Percentiles rank a stretch among this genome's conserved stretches.
Evolutionary conservation across 2,329 filamentous ascomycete species (phyloP).

Genomic region (Paecilomyces dactylethromorphus): DNA sequence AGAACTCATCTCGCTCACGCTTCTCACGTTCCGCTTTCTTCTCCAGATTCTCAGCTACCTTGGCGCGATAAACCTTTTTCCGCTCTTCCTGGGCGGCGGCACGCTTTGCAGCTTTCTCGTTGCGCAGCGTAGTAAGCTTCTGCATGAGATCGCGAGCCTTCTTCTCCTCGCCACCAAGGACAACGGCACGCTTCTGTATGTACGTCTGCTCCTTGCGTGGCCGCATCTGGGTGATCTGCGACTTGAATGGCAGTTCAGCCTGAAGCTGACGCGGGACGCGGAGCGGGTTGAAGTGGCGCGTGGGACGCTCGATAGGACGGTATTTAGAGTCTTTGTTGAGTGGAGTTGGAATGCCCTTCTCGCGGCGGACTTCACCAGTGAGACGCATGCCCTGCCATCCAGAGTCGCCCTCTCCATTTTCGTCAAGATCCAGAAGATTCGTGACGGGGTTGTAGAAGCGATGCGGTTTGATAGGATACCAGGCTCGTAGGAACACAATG

Average conservation of each 20-base stretch:
- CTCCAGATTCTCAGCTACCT: conserved; percentile 74
- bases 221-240: conserved; percentile 76
- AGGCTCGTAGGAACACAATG: conserved; percentile 91
- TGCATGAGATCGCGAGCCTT: conserved; percentile 83
- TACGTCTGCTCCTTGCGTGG: conserved; percentile 78
- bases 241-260: conserved; percentile 82
- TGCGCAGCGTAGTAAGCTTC: conserved; percentile 82
- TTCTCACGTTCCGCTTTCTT: conserved; percentile 83
- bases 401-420: conserved; percentile 21
- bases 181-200: conserved; percentile 91
- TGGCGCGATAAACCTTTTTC: conserved; percentile 71
- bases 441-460: conserved; percentile 96
- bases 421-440: conserved; percentile 66
- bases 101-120: conserved; percentile 83
- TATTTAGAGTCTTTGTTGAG: conserved; percentile 80
- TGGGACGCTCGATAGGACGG: conserved; percentile 53
- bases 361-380: conserved; percentile 82
- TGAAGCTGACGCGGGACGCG: conserved; percentile 50
- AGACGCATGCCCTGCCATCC: conserved; percentile 87
- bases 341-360: conserved; percentile 68
- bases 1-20: conserved; percentile 86
- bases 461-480: conserved; percentile 93
- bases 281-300: conserved; percentile 68
- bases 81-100: conserved; percentile 82
- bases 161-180: conserved; percentile 78